A percentile compares a stretch with the other conserved stretches of the same genome.
Evolutionary conservation across 768 basidiomycete genomes (phyloP).

Genomic region (Cyclocybe aegerita): DNA sequence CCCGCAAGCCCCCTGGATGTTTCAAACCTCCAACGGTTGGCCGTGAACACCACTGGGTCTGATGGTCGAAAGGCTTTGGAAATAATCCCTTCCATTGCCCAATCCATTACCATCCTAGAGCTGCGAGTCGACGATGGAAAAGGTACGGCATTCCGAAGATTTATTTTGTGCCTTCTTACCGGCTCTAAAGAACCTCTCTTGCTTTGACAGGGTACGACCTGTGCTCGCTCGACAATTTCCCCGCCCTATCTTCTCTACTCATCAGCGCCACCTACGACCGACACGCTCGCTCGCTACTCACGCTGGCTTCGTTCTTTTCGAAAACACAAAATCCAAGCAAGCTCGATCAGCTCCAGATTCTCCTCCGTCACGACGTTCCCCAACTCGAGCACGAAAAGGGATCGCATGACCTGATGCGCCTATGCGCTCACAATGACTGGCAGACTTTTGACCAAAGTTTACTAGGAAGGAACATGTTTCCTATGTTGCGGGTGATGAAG

Average conservation of each 20-base stretch:
- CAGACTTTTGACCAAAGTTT: constrained; percentile 5
- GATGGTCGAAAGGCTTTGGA: constrained; percentile 6
- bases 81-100: constrained; percentile 1
- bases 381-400: not conserved
- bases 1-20: constrained; percentile 4
- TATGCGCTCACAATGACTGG: constrained; percentile 8
- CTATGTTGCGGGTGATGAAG: constrained; percentile 2
- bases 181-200: too few species aligned
- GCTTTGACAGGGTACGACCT: constrained; percentile 1
- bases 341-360: constrained; percentile 6
- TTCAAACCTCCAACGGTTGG: constrained; percentile 4
- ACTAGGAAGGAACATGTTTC: not conserved
- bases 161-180: not conserved
- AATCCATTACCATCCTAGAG: constrained; percentile 8
- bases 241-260: constrained; percentile 3
- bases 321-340: not conserved
- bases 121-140: constrained; percentile 7
- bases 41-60: constrained; percentile 7
- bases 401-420: not conserved
- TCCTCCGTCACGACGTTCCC: constrained; percentile 4
- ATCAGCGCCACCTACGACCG: constrained; percentile 8
- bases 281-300: not conserved
- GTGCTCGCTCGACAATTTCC: constrained; percentile 7
- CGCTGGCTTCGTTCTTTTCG: constrained; percentile 5
- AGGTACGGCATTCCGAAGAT: not conserved